phyloP scores from a whole-genome alignment of 2,329 filamentous ascomycete species.

The Berkeleyomyces rouxiae region DNA sequence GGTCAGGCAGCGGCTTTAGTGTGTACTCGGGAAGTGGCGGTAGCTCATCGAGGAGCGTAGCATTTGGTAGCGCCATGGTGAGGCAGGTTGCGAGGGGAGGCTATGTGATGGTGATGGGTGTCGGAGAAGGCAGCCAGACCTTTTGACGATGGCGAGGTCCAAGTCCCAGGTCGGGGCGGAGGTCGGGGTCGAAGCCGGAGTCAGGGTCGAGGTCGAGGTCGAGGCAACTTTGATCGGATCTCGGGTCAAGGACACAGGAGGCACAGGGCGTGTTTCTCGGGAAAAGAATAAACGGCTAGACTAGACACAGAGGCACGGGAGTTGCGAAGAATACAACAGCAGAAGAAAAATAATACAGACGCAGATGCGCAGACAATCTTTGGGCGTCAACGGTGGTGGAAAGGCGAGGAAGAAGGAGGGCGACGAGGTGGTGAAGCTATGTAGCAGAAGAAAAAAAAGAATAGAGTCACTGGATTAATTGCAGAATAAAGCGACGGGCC shows the following conservation, averaged over 20 bases:
- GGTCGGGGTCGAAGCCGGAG: too few species aligned
- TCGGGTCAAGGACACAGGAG: neutral
- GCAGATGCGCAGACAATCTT: neutral
- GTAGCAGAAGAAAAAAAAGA: neutral
- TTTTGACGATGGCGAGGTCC: neutral
- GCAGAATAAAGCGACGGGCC: neutral
- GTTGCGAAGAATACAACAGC: neutral
- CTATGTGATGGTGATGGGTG: neutral
- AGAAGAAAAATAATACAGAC: neutral
- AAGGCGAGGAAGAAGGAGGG: neutral
- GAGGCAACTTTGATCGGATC: neutral
- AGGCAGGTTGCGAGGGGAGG: neutral
- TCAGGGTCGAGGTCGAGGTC: too few species aligned
- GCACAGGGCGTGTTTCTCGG: neutral
- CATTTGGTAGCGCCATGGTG: constrained; percentile 35
- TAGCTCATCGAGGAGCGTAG: constrained; percentile 40
- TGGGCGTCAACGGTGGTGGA: neutral
- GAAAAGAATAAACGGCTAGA: neutral
- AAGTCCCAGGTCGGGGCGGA: neutral
- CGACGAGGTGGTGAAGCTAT: neutral
- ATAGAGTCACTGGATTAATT: neutral
- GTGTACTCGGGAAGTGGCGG: constrained; percentile 77
- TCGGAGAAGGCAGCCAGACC: too few species aligned
- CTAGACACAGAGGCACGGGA: neutral
- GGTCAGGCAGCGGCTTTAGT: constrained; percentile 48